These are phyloP conservation scores for Sporisorium iseilematis-ciliati DNA, from an alignment of 1,284 basidiomycete species.

Conservation along the genomic window DNA sequence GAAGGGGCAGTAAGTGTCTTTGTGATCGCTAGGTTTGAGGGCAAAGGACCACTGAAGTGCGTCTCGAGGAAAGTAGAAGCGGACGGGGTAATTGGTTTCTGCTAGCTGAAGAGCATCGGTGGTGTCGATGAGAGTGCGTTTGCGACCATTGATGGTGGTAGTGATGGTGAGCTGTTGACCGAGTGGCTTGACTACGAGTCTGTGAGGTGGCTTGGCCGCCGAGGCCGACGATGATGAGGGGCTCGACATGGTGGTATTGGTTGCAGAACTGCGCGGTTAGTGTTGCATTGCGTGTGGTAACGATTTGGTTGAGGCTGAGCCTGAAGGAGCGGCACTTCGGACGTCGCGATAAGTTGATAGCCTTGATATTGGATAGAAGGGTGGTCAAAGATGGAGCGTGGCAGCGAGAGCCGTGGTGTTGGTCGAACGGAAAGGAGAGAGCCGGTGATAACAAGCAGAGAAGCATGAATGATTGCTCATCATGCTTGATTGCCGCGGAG, in stretches of 20 bases:
- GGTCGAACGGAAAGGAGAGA: conserved; percentile 4
- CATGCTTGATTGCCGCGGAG: not conserved
- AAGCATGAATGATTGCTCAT: not conserved
- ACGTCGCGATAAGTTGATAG: too few relatives aligned
- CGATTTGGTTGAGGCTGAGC: too few relatives aligned
- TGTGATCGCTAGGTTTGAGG: conserved; percentile 25
- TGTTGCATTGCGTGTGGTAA: not conserved
- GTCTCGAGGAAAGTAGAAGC: conserved; percentile 48
- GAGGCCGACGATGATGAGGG: conserved; percentile 10
- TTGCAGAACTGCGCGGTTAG: not conserved
- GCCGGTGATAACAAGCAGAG: conserved; percentile 5
- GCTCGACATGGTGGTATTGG: conserved; percentile 17
- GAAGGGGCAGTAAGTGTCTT: conserved; percentile 48
- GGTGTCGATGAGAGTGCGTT: conserved; percentile 35
- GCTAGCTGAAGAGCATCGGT: conserved; percentile 36
- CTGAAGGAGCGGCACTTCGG: not conserved
- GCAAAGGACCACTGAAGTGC: conserved; percentile 36
- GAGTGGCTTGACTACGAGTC: conserved; percentile 32
- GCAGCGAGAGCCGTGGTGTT: not conserved
- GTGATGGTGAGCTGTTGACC: conserved; percentile 33
- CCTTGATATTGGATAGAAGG: not conserved
- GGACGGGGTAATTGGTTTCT: conserved; percentile 39
- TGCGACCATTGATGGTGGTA: conserved; percentile 25
- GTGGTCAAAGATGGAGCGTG: too few relatives aligned
- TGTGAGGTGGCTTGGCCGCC: conserved; percentile 35